Evolutionary conservation across 164 flowering plant genomes (phyloP), one percentile per base, ranked within the genome.

Genomic region (Vitis rotundifolia): DNA sequence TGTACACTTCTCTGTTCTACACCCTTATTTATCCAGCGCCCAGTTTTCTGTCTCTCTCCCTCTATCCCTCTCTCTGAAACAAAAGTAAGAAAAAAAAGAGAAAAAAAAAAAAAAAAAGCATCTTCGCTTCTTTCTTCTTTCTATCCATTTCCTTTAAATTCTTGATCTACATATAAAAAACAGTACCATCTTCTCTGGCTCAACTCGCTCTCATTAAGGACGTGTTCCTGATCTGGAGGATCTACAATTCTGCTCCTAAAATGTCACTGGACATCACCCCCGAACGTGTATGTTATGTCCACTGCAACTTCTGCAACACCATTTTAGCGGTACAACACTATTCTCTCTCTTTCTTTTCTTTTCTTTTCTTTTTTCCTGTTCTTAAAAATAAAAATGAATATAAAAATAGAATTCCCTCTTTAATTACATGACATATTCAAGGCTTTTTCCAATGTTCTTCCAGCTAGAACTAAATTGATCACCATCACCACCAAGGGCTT

Each of bases 251-350:
- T 59, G 26, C 14, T 37, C 6, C 29, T 22, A 72, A 71, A 67
- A 79, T 85, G 89, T 86, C 90, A 70, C 59, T 89, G 79, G 98
- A 89, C 44, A 73, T 78, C 74, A 78, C 86, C 9, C 74, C 93
- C 16, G 98, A 91, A 73, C 87, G 88, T 51, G 92, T 92, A 57
- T 94, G 91, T 73, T 92, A 94, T 82, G 92, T 92, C 49, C 93
- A 88, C 79, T 94, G 98, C 96, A 90, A 87, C 86, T 89, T 85
- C 90, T 94, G 98, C 97, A 94, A 88, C 92, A 94, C 90, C 77
- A 84, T 88, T 75, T 73, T 94, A 71, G 98, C 93, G 98, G 98
- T 94, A 91, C 54, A 66, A n/a, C 67, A 29, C 64, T 77, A 10
- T 29, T 64, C 26, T 14, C 50, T 71, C 37, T 54, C 19, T 60